A percentile compares a stretch with the other conserved stretches of the same genome.
These are phyloP conservation scores for Ceratobasidium sp. DNA, from an alignment of 1,284 basidiomycete species.

Conservation along the genomic window DNA sequence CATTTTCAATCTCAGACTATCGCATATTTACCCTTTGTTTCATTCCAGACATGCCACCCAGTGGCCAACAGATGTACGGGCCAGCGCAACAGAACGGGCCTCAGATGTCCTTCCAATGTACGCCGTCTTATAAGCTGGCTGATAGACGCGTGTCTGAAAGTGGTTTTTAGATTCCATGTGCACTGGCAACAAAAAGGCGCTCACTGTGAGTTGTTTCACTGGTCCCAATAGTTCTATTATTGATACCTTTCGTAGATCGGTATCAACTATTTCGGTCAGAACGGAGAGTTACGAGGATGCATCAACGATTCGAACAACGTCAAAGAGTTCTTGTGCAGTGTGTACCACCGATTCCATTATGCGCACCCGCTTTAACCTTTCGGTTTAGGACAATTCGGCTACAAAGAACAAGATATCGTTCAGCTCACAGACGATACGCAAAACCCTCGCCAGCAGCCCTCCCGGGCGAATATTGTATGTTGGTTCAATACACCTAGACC, in stretches of 20 bases:
- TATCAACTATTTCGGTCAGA: slow-evolving; percentile 83
- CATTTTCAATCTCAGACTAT: neutral
- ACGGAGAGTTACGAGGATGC: slow-evolving; percentile 78
- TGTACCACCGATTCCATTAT: slow-evolving; percentile 50
- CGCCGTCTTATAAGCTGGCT: neutral
- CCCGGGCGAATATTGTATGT: slow-evolving; percentile 83
- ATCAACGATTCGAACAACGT: slow-evolving; percentile 91
- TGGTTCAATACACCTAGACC: neutral
- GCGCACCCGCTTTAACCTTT: slow-evolving; percentile 10
- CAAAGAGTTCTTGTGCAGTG: slow-evolving; percentile 77
- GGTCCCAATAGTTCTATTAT: neutral
- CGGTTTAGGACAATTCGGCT: slow-evolving; percentile 71
- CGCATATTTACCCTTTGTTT: neutral
- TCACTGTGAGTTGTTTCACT: slow-evolving; percentile 68
- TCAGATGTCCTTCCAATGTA: slow-evolving; percentile 41
- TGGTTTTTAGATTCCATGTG: slow-evolving; percentile 75
- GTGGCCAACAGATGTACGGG: slow-evolving; percentile 32
- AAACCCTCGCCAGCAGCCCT: slow-evolving; percentile 77
- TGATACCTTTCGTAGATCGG: slow-evolving; percentile 69
- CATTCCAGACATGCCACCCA: slow-evolving; percentile 32
- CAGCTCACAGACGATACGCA: slow-evolving; percentile 82
- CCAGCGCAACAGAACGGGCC: slow-evolving; percentile 26
- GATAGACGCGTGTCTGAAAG: neutral
- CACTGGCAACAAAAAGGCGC: slow-evolving; percentile 82
- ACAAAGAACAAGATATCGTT: slow-evolving; percentile 87